Percentiles rank a stretch among this genome's conserved stretches.
Conservation (phyloP, 768 basidiomycete species). For the Mycena albidolilacea region DNA sequence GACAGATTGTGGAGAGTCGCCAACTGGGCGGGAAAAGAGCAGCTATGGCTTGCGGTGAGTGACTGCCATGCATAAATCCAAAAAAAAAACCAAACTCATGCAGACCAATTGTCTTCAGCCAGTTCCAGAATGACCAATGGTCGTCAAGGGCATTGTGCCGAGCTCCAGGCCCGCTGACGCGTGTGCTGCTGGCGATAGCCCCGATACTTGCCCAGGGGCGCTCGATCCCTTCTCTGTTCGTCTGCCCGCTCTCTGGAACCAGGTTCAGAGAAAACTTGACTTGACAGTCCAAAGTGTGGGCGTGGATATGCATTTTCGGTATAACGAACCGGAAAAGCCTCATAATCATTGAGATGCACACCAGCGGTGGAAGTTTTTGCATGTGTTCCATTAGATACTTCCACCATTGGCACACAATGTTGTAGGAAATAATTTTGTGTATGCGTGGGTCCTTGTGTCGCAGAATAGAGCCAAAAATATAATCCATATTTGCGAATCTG, state of each 20-base stretch:
- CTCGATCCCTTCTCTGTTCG: no score
- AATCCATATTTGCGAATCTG: slow-evolving; percentile 57
- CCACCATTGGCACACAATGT: slow-evolving; percentile 51
- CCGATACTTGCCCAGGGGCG: neutral
- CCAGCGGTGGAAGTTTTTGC: slow-evolving; percentile 28
- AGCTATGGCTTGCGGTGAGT: neutral
- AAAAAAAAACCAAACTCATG: no score
- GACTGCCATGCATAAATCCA: neutral
- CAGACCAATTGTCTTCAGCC: slow-evolving; percentile 43
- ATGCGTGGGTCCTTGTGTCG: neutral
- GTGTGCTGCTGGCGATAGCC: neutral
- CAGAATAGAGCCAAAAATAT: slow-evolving; percentile 46
- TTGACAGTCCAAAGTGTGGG: neutral
- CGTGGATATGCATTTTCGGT: slow-evolving; percentile 36
- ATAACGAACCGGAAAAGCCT: slow-evolving; percentile 45
- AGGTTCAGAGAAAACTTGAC: neutral
- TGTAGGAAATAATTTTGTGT: slow-evolving; percentile 45
- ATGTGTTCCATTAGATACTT: slow-evolving; percentile 39
- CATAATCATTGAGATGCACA: slow-evolving; percentile 27
- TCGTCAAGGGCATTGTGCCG: slow-evolving; percentile 46
- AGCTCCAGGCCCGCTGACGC: slow-evolving; percentile 11
- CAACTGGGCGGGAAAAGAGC: neutral
- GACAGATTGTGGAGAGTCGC: no score
- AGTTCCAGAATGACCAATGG: slow-evolving; percentile 46
- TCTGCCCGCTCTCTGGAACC: neutral